Conservation (phyloP, 345 rosid species). For the Salix dunnii region DNA sequence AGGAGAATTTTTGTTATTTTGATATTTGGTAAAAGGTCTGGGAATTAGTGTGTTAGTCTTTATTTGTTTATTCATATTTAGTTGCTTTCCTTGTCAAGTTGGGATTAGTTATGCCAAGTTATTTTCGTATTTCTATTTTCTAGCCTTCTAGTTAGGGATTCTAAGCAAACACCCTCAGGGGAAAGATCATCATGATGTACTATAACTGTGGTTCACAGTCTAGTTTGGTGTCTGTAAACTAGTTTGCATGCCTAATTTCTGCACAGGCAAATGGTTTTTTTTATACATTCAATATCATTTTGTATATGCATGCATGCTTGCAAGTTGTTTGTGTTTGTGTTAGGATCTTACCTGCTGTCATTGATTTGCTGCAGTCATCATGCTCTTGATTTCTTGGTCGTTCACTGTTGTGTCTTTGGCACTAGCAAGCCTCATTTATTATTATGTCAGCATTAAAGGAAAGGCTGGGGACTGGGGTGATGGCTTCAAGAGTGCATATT, state of each 20-base stretch:
- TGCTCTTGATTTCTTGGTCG: slow-evolving; percentile 99
- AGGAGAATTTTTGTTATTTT: not conserved
- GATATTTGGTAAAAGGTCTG: not conserved
- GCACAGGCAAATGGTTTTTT: not conserved
- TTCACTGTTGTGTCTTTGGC: slow-evolving; percentile 91
- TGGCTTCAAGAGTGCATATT: slow-evolving; percentile 99
- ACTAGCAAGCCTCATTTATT: slow-evolving; percentile 95
- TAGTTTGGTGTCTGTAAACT: not conserved
- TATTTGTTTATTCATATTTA: not conserved
- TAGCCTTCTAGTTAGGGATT: not conserved
- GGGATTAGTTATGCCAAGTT: not conserved
- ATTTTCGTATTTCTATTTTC: not conserved
- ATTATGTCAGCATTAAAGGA: slow-evolving; percentile 93
- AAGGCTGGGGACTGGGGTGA: slow-evolving; percentile 99
- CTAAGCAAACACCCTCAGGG: not conserved
- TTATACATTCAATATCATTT: not conserved
- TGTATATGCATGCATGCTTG: not conserved
- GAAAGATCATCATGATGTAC: not conserved
- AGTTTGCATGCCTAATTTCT: not conserved
- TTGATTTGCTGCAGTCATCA: slow-evolving; percentile 74
- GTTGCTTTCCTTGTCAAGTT: not conserved
- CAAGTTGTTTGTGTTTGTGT: not conserved
- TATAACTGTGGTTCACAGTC: not conserved
- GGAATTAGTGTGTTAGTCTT: not conserved
- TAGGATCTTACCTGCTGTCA: slow-evolving; percentile 12